phyloP scores from a whole-genome alignment of 2,329 filamentous ascomycete species.

The Furcasterigmium furcatum region DNA sequence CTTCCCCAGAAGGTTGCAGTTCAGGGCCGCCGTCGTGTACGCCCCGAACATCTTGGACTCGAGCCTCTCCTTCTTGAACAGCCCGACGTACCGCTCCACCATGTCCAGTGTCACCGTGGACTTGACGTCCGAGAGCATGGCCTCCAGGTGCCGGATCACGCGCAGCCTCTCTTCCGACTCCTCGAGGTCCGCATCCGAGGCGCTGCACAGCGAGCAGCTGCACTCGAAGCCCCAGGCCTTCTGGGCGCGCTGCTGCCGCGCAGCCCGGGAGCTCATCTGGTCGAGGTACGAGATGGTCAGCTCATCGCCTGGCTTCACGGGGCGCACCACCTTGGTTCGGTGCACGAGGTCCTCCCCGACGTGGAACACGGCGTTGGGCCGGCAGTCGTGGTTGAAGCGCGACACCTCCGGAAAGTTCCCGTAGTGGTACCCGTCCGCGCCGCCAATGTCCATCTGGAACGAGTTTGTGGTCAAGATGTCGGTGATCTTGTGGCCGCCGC shows the following conservation, averaged over 20 bases:
- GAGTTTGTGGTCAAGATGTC: constrained; percentile 13
- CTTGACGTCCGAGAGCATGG: constrained; percentile 18
- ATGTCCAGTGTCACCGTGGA: constrained; percentile 21
- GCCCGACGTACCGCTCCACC: constrained; percentile 31
- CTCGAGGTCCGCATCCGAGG: constrained; percentile 13
- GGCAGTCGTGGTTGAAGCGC: constrained; percentile 42
- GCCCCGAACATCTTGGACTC: constrained; percentile 28
- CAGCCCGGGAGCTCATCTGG: constrained; percentile 15
- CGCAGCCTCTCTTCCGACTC: constrained; percentile 33
- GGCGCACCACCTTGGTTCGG: constrained; percentile 30
- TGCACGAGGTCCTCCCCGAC: constrained; percentile 35
- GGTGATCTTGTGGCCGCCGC: constrained; percentile 8
- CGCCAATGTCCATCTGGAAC: constrained; percentile 14
- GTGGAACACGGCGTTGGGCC: constrained; percentile 39
- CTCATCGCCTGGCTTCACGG: constrained; percentile 37
- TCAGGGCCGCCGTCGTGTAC: constrained; percentile 32
- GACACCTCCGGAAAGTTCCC: constrained; percentile 17
- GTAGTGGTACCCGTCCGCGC: constrained; percentile 9
- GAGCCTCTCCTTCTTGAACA: constrained; percentile 35
- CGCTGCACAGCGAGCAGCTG: constrained; percentile 31
- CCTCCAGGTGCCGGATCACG: constrained; percentile 21
- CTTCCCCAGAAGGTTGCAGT: constrained; percentile 33
- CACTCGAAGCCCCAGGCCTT: constrained; percentile 36
- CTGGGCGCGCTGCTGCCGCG: constrained; percentile 22
- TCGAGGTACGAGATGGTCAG: constrained; percentile 40